phyloP scores from a whole-genome alignment of 1,139 yeast genomes.

The Yamadazyma buinensis region DNA sequence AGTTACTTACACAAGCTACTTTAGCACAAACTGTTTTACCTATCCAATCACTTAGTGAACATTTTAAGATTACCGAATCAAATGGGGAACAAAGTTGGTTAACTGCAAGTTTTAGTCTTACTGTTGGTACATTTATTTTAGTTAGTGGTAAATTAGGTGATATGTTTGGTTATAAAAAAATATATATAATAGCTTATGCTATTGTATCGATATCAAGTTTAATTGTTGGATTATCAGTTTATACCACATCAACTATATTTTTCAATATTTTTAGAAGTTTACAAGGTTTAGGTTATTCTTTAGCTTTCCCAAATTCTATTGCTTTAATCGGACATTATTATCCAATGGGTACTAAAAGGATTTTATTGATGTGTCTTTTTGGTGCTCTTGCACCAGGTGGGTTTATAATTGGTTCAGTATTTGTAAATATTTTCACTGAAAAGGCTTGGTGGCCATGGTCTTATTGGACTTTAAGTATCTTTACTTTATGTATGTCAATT shows the following conservation, averaged over 20 bases:
- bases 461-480: slow-evolving; percentile 46
- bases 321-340: slow-evolving; percentile 53
- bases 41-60: slow-evolving; percentile 28
- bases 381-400: slow-evolving; percentile 64
- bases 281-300: slow-evolving; percentile 61
- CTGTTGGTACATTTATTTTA: slow-evolving; percentile 61
- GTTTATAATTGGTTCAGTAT: slow-evolving; percentile 46
- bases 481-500: slow-evolving; percentile 24
- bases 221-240: slow-evolving; percentile 48
- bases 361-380: slow-evolving; percentile 43
- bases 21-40: slow-evolving; percentile 45
- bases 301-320: slow-evolving; percentile 53
- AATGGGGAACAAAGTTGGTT: slow-evolving; percentile 56
- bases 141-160: slow-evolving; percentile 66
- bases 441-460: slow-evolving; percentile 56
- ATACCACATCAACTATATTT: slow-evolving; percentile 36
- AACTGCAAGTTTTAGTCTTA: slow-evolving; percentile 53
- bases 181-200: slow-evolving; percentile 45
- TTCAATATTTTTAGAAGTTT: slow-evolving; percentile 52
- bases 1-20: slow-evolving; percentile 41
- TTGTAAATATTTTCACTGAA: slow-evolving; percentile 42
- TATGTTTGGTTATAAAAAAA: slow-evolving; percentile 50
- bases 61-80: slow-evolving; percentile 29
- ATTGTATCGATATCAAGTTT: slow-evolving; percentile 50
- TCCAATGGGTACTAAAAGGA: slow-evolving; percentile 39